A percentile compares a stretch with the other conserved stretches of the same genome.
phyloP scores from a whole-genome alignment of 768 basidiomycete genomes.

The Cantharellus anzutake region DNA sequence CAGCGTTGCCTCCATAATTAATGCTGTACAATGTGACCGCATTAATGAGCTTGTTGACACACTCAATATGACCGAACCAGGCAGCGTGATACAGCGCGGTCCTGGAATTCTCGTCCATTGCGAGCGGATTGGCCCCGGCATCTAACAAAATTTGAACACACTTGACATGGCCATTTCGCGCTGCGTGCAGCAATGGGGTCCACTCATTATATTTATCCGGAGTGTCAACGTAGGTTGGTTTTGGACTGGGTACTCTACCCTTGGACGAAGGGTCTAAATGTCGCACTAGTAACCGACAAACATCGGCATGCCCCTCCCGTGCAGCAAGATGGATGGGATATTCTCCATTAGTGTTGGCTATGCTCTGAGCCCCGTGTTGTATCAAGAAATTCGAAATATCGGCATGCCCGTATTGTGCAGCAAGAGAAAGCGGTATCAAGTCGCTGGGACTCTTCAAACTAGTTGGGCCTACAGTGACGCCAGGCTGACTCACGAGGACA shows the following conservation, averaged over 20 bases:
- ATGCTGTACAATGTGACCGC: constrained; percentile 15
- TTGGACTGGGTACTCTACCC: not conserved
- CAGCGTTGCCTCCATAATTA: constrained; percentile 10
- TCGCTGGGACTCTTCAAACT: not conserved
- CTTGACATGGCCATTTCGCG: constrained; percentile 58
- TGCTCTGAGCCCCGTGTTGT: constrained; percentile 50
- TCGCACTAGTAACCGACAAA: constrained; percentile 56
- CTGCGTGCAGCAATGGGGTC: constrained; percentile 93
- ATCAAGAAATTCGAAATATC: constrained; percentile 66
- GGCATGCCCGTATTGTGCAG: constrained; percentile 76
- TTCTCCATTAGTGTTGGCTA: constrained; percentile 88
- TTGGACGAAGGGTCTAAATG: not conserved
- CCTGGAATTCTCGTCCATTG: constrained; percentile 68
- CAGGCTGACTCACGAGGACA: constrained; percentile 59
- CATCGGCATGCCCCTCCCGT: constrained; percentile 71
- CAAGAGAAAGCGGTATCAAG: constrained; percentile 68
- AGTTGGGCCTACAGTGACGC: constrained; percentile 23
- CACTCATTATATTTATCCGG: constrained; percentile 97
- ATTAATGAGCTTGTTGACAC: constrained; percentile 39
- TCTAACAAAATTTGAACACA: constrained; percentile 65
- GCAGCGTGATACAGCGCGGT: constrained; percentile 85
- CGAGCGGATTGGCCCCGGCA: constrained; percentile 58
- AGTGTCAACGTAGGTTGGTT: constrained; percentile 58
- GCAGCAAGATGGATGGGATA: constrained; percentile 94
- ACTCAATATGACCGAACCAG: constrained; percentile 77